Conservation (phyloP, 1,284 basidiomycete genomes). For the Pseudozyma hubeiensis region DNA sequence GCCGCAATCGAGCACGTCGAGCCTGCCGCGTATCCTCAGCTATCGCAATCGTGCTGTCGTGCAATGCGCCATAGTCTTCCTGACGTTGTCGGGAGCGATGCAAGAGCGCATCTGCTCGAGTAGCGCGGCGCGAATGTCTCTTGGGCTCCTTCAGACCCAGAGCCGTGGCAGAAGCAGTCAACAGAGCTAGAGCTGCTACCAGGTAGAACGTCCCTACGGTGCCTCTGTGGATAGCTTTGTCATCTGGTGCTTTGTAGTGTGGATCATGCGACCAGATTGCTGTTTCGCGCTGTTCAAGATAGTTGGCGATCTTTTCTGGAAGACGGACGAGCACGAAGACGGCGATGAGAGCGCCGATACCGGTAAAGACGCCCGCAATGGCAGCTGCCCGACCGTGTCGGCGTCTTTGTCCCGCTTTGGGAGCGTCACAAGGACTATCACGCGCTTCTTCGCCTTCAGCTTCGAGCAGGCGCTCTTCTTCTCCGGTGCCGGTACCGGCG, state of each 20-base stretch:
- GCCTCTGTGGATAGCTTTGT: constrained; percentile 30
- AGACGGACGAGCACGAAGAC: constrained; percentile 56
- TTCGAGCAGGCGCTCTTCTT: constrained; percentile 1
- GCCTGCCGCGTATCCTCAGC: constrained; percentile 31
- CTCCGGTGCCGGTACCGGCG: neutral
- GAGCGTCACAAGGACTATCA: neutral
- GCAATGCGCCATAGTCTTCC: constrained; percentile 32
- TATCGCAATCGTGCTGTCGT: constrained; percentile 34
- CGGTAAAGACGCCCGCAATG: constrained; percentile 50
- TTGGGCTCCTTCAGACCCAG: constrained; percentile 16
- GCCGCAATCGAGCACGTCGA: constrained; percentile 34
- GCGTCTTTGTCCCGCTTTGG: neutral
- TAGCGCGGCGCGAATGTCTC: neutral
- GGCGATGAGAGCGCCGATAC: constrained; percentile 46
- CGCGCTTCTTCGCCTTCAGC: neutral
- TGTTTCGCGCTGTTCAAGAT: constrained; percentile 19
- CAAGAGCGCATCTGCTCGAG: constrained; percentile 1
- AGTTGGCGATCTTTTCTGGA: constrained; percentile 41
- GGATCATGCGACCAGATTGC: neutral
- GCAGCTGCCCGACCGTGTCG: constrained; percentile 50
- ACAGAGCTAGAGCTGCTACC: constrained; percentile 37
- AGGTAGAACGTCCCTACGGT: constrained; percentile 42
- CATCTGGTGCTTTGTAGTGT: constrained; percentile 4
- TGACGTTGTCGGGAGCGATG: constrained; percentile 7
- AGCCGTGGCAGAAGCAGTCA: constrained; percentile 25